Evolutionary conservation across 306 rosid species (phyloP), one percentile per base, ranked within the genome.

Genomic region (Acacia crassicarpa): DNA sequence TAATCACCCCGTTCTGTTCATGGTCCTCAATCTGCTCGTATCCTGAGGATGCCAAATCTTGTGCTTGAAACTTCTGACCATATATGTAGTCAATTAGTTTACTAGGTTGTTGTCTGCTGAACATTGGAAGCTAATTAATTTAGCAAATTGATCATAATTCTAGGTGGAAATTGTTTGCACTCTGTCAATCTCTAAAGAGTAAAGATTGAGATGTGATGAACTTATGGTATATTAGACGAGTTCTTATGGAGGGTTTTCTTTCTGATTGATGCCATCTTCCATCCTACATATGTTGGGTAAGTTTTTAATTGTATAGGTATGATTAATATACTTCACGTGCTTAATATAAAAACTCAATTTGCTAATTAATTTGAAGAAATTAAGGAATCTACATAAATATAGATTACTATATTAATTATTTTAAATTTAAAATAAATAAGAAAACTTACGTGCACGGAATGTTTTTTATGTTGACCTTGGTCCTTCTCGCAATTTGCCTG

Each of bases 101-200:
- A 45, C 67, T 40, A 1, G 27, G 77, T 71, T 79, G 78, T 76
- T 35, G 68, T 67, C 65, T 58, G 65, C 15, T 22, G 77, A 73
- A 65, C 69, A 73, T n/a, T 72, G 22, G n/a, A 33, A 11, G 71
- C 75, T 65, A 25, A 45, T 35, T 46, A 72, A 67, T 77, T 76
- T 77, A 41, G 72, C 75, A 66, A 58, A 53, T 81, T 48, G 77
- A 43, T 69, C 43, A 12, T 69, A 20, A 75, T 74, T 43, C 27
- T 11, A 17, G 72, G 40, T 43, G 78, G 78, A 45, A 23, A 12
- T 9, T 46, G 76, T 72, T 25, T 72, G 67, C 61, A 30, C 19
- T 77, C 33, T 74, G 62, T 32, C 48, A 14, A 43, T n/a, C 41
- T 38, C 56, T 43, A 6, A 25, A 33, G 30, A 27, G 46, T 43